Percentiles rank a stretch among this genome's conserved stretches.
phyloP scores from a whole-genome alignment of 768 basidiomycete species.

The Nevesoporus exiguus region DNA sequence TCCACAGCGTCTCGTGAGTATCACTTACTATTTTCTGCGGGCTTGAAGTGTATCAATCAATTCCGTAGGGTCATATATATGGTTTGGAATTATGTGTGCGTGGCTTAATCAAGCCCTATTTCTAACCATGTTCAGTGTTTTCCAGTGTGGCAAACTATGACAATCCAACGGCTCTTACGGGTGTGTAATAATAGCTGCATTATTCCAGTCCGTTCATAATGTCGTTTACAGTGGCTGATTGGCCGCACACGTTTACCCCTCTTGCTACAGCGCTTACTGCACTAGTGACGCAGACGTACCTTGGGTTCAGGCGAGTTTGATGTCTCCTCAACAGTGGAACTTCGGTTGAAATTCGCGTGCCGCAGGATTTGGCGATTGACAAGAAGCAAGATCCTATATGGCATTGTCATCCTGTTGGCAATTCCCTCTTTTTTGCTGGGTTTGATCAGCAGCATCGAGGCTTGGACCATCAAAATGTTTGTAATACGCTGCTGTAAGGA shows the following conservation, averaged over 20 bases:
- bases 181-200: background rate
- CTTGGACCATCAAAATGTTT: constrained; percentile 41
- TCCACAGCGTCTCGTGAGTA: background rate
- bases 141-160: background rate
- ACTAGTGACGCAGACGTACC: background rate
- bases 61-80: too few species aligned
- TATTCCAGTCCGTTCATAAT: background rate
- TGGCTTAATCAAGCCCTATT: background rate
- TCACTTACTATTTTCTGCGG: too few species aligned
- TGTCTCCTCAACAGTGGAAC: background rate
- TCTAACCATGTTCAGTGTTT: background rate
- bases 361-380: constrained; percentile 18
- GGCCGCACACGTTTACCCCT: background rate
- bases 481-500: constrained; percentile 8
- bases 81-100: background rate
- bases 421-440: constrained; percentile 38
- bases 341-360: background rate
- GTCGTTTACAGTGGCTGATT: background rate
- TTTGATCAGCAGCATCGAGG: constrained; percentile 40
- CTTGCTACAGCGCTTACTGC: background rate
- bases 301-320: background rate
- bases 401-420: constrained; percentile 37
- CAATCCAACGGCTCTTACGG: too few species aligned
- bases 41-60: too few species aligned
- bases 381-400: constrained; percentile 24